Evolutionary conservation across 2,329 filamentous ascomycete genomes (phyloP), one percentile per base, ranked within the genome.

Genomic region (Fusarium sp.): DNA sequence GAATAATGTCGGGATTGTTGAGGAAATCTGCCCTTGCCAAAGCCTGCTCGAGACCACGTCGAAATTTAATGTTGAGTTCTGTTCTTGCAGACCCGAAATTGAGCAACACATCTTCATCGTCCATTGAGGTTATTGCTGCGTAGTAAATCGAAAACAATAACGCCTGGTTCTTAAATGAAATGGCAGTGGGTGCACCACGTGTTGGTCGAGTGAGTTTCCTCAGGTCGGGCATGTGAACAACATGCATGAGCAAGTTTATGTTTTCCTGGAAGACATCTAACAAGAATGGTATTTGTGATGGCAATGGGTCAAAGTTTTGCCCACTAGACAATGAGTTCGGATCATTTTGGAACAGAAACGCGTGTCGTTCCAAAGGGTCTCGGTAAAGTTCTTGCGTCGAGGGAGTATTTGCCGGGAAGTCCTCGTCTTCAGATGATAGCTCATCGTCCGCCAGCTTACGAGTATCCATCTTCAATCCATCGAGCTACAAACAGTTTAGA

Each of bases 21-120:
- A 92, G 78, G 32, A 91, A 90, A 41, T 86, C 83, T 6, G 87
- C 88, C 51, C 85, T 87, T 1, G 88, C 82, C 11, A 92, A 79
- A 0, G 88, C 86, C 57, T 88, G 84, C 65, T 90, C 87, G 0
- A 87, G 77, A 3, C 83, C 85, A 22, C 85, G 81, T 4, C 85
- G 83, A 68, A 84, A 88, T 56, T 84, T 79, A 67, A 81, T 66
- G 71, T 78, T 75, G 62, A 83, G 72, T 48, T 80, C 74, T 2
- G 75, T 67, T 68, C 86, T 87, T 1, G 85, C 79, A 7, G 79
- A 76, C 11, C 82, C 82, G 55, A 87, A 86, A 55, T 83, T 85
- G 2, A 76, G 75, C 63, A 78, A 73, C 10, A 87, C 84, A 73
- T 88, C 85, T 0, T 87, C 83, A 6, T 85, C 84, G 11, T 87